These are phyloP conservation scores for Hyphodiscus hymeniophilus DNA, from an alignment of 495 filamentous ascomycete genomes.

Conservation along the genomic window DNA sequence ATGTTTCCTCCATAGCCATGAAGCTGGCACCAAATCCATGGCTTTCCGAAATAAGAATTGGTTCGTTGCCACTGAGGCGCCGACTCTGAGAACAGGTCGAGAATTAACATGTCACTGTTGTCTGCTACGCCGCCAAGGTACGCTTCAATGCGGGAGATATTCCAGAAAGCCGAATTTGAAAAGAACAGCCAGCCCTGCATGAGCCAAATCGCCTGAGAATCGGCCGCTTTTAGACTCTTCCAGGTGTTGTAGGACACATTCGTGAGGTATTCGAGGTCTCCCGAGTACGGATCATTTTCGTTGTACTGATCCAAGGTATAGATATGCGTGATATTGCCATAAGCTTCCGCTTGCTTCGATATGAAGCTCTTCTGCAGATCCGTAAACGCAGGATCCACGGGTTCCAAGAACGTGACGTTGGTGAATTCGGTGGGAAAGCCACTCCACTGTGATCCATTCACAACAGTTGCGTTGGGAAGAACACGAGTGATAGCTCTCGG, in stretches of 20 bases:
- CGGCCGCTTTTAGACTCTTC: constrained; percentile 37
- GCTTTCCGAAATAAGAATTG: constrained; percentile 43
- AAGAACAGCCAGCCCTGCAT: constrained; percentile 51
- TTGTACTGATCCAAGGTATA: constrained; percentile 49
- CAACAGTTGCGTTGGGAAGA: constrained; percentile 34
- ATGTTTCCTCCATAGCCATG: constrained; percentile 44
- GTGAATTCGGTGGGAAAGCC: constrained; percentile 35
- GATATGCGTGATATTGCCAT: constrained; percentile 42
- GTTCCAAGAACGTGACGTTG: constrained; percentile 42
- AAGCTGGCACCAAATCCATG: constrained; percentile 44
- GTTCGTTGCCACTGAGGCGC: constrained; percentile 44
- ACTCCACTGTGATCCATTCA: constrained; percentile 39
- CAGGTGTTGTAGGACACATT: constrained; percentile 40
- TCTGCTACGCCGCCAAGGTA: constrained; percentile 40
- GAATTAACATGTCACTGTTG: constrained; percentile 39
- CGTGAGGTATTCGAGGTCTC: constrained; percentile 36
- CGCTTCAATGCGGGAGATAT: constrained; percentile 36
- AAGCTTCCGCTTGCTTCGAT: constrained; percentile 36
- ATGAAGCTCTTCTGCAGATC: constrained; percentile 40
- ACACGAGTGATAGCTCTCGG: constrained; percentile 32
- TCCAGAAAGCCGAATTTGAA: constrained; percentile 39
- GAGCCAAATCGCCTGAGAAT: constrained; percentile 42
- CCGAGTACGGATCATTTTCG: constrained; percentile 42
- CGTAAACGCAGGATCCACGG: constrained; percentile 38
- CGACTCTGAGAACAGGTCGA: constrained; percentile 44